A percentile compares a stretch with the other conserved stretches of the same genome.
These are phyloP conservation scores for Gamarada debralockiae DNA, from an alignment of 495 filamentous ascomycete genomes.

Conservation along the genomic window DNA sequence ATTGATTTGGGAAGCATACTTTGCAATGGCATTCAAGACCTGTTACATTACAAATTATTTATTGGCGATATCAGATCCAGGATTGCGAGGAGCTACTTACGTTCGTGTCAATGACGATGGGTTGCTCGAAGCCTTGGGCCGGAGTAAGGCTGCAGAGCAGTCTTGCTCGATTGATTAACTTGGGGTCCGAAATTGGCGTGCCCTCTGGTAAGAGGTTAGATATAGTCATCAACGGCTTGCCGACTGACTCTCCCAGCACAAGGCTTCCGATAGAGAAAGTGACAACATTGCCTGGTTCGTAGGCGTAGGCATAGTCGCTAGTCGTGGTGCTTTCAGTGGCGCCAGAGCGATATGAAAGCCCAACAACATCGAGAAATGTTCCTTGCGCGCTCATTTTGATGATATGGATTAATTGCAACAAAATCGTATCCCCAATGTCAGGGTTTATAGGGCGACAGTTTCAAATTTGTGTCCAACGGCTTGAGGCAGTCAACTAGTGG, in stretches of 20 bases:
- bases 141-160: slow-evolving; percentile 5
- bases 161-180: slow-evolving; percentile 7
- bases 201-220: background rate
- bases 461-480: no score
- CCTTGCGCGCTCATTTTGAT: slow-evolving; percentile 6
- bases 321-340: background rate
- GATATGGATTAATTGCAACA: no score
- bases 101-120: slow-evolving; percentile 1
- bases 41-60: slow-evolving; percentile 1
- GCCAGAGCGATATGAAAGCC: slow-evolving; percentile 9
- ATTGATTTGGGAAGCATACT: slow-evolving; percentile 3
- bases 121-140: slow-evolving; percentile 3
- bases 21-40: background rate
- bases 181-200: slow-evolving; percentile 1
- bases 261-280: slow-evolving; percentile 9
- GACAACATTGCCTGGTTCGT: background rate
- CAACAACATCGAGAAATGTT: slow-evolving; percentile 6
- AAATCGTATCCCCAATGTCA: background rate
- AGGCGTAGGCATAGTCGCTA: background rate
- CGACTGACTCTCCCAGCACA: background rate
- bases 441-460: background rate
- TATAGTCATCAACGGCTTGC: slow-evolving; percentile 6
- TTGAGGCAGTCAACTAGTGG: no score
- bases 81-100: slow-evolving; percentile 8
- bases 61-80: background rate